Percentiles rank a stretch among this genome's conserved stretches.
These are phyloP conservation scores for Rhodotorula toruloides DNA, from an alignment of 768 basidiomycete species.

Conservation along the genomic window DNA sequence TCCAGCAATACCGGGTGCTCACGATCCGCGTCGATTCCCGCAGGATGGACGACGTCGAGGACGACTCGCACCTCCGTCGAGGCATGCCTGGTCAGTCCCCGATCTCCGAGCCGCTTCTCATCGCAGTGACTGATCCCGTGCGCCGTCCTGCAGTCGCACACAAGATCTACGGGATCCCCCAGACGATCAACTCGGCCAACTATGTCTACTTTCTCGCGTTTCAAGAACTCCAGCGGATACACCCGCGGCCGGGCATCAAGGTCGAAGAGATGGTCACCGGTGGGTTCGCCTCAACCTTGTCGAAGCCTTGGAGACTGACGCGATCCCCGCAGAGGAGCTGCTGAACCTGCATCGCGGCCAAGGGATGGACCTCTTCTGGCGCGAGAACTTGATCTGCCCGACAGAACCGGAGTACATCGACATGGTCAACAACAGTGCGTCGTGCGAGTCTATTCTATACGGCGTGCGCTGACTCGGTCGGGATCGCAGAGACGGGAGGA, in stretches of 20 bases:
- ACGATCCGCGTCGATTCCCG: background rate
- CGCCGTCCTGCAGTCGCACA: constrained; percentile 62
- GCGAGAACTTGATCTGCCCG: constrained; percentile 83
- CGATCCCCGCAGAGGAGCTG: constrained; percentile 61
- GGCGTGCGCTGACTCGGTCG: background rate
- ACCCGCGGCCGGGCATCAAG: constrained; percentile 22
- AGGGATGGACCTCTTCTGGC: constrained; percentile 89
- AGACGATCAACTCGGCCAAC: constrained; percentile 95
- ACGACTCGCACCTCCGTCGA: constrained; percentile 52
- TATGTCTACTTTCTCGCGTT: constrained; percentile 95
- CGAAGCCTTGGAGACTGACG: too few species aligned
- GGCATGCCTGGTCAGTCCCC: constrained; percentile 65
- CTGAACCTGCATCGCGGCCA: constrained; percentile 90
- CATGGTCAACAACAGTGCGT: constrained; percentile 93
- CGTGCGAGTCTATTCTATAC: constrained; percentile 36
- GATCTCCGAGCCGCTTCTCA: background rate
- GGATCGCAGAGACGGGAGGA: constrained; percentile 76
- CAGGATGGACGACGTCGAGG: constrained; percentile 45
- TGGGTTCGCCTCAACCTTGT: too few species aligned
- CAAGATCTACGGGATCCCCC: constrained; percentile 92
- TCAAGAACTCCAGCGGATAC: constrained; percentile 57
- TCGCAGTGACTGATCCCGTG: background rate
- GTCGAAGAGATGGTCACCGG: constrained; percentile 72
- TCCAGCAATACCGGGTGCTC: background rate
- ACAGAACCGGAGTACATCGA: constrained; percentile 88